A percentile compares a stretch with the other conserved stretches of the same genome.
Conservation (phyloP, 345 rosid species). For the Salix exigua region DNA sequence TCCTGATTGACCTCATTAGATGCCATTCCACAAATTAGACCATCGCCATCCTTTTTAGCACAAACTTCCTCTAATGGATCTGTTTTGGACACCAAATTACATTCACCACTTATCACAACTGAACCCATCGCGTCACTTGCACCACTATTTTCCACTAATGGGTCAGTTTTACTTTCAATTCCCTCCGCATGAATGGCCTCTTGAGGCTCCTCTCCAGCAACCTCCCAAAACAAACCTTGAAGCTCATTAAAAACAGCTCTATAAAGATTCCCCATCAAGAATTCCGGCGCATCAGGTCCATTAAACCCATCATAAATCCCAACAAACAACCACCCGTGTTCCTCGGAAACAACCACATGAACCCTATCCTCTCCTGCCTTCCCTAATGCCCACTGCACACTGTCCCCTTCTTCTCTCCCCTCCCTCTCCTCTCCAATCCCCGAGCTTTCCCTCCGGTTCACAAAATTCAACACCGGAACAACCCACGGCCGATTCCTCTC, state of each 20-base stretch:
- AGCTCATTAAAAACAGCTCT: slow-evolving; percentile 84
- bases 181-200: slow-evolving; percentile 12
- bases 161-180: slow-evolving; percentile 23
- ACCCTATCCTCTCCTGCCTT: slow-evolving; percentile 99
- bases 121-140: slow-evolving; percentile 7
- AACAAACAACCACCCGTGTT: slow-evolving; percentile 95
- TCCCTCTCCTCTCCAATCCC: slow-evolving; percentile 28
- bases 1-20: slow-evolving; percentile 5
- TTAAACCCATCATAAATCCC: slow-evolving; percentile 98
- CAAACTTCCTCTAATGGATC: not conserved
- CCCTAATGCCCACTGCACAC: slow-evolving; percentile 91
- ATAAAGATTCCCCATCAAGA: slow-evolving; percentile 95
- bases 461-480: slow-evolving; percentile 88
- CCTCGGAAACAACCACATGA: slow-evolving; percentile 92
- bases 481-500: slow-evolving; percentile 92
- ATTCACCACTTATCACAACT: slow-evolving; percentile 6
- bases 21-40: not conserved
- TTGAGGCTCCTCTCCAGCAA: slow-evolving; percentile 33
- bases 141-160: slow-evolving; percentile 18
- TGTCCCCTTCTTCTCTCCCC: slow-evolving; percentile 9
- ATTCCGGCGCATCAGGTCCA: slow-evolving; percentile 96
- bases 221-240: slow-evolving; percentile 89
- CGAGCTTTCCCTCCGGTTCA: slow-evolving; percentile 45
- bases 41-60: slow-evolving; percentile 5
- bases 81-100: slow-evolving; percentile 1